These are phyloP conservation scores for Exophiala xenobiotica DNA, from an alignment of 2,329 filamentous ascomycete species.

Conservation along the genomic window DNA sequence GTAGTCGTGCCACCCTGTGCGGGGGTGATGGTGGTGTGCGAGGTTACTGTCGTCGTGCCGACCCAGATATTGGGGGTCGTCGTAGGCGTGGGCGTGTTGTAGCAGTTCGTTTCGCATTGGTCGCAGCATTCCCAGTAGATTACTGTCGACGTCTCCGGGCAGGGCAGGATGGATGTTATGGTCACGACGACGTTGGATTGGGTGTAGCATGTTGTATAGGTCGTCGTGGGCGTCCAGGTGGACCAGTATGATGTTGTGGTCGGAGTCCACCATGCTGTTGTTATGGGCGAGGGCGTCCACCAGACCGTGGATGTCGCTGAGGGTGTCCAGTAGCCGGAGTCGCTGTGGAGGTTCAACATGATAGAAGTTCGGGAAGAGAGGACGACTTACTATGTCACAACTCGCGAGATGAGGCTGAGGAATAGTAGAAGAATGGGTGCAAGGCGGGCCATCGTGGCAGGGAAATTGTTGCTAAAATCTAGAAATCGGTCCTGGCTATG, in stretches of 20 bases:
- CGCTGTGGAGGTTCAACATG: constrained; percentile 6
- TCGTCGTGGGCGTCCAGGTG: constrained; percentile 22
- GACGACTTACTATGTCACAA: constrained; percentile 14
- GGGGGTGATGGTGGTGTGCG: constrained; percentile 21
- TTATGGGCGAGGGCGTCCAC: constrained; percentile 16
- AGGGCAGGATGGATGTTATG: constrained; percentile 23
- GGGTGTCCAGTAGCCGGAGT: constrained; percentile 23
- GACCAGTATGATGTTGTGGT: constrained; percentile 27
- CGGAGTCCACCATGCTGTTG: constrained; percentile 23
- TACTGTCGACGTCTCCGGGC: constrained; percentile 25
- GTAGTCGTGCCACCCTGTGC: constrained; percentile 6
- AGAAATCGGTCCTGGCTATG: too few relatives aligned
- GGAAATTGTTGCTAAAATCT: too few relatives aligned
- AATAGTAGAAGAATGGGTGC: neutral
- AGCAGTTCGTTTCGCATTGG: constrained; percentile 23
- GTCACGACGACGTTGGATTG: constrained; percentile 26
- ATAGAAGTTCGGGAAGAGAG: neutral
- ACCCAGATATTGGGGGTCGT: neutral
- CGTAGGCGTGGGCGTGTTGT: constrained; percentile 7
- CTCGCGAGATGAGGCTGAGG: constrained; percentile 6
- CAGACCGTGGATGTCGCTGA: neutral
- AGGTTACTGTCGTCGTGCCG: constrained; percentile 25
- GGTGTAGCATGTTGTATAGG: constrained; percentile 23
- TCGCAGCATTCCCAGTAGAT: constrained; percentile 27
- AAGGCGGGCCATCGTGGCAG: too few relatives aligned